Conservation (phyloP, 306 rosid species). For the Acacia melanoxylon region DNA sequence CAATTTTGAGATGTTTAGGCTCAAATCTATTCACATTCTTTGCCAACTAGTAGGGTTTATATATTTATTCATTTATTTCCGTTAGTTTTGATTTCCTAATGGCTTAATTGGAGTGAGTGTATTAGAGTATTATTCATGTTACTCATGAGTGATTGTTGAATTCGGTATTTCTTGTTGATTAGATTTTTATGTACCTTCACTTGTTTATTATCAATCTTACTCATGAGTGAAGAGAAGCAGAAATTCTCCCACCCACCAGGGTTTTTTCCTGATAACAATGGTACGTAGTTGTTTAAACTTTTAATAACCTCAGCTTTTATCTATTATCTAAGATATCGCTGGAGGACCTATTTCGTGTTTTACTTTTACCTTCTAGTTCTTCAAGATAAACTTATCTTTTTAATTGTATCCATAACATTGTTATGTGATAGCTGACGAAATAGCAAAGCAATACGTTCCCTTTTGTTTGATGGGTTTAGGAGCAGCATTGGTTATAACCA, state of each 20-base stretch:
- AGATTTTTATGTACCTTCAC: not conserved
- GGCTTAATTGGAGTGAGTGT: not conserved
- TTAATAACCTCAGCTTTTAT: not conserved
- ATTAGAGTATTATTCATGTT: not conserved
- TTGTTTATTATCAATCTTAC: not conserved
- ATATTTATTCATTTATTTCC: not conserved
- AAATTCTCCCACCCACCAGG: too few species aligned
- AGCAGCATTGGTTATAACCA: not conserved
- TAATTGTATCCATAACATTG: not conserved
- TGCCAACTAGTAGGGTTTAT: not conserved
- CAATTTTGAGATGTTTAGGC: slow-evolving; percentile 11
- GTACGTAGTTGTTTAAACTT: not conserved
- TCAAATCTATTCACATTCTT: not conserved
- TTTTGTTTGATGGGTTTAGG: not conserved
- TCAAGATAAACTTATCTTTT: slow-evolving; percentile 3
- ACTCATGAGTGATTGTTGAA: not conserved
- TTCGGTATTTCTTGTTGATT: not conserved
- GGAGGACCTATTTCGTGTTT: not conserved
- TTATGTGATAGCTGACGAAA: not conserved
- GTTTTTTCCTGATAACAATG: not conserved
- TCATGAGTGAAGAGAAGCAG: not conserved
- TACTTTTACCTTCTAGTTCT: slow-evolving; percentile 6
- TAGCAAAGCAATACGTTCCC: not conserved
- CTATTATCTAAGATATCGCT: not conserved
- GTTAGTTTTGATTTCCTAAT: not conserved